Base-by-base conservation (phyloP, 495 filamentous ascomycete species). In the Staphylotrichum tortipilum region DNA sequence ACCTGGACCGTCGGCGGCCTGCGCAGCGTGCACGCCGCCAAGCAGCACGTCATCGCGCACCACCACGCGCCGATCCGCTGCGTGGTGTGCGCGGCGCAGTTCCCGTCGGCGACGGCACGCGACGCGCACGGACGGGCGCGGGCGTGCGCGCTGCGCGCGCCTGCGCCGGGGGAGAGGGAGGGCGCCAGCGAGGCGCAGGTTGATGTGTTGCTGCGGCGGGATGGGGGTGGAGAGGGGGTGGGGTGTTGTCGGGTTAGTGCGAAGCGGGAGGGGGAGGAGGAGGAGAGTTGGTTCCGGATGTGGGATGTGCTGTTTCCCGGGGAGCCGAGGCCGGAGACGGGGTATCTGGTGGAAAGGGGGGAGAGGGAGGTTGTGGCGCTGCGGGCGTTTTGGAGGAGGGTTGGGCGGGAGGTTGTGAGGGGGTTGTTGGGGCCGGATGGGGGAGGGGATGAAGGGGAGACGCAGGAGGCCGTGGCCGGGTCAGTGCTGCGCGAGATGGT, bases 11-110 rank as follows among this genome's bases (percentile, higher is more conserved):
- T 34, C 26, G 15, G 10, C 31, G 15, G 10, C 31, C 8, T 34
- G 7, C 8, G 24, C 29, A 26, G 12, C 29, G 11, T 17, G 24
- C 48, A 39, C 29, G 33, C 28, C 40, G 33, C 42, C 28, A 51
- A 44, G 14, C 48, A 51, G 40, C 48, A 51, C 38, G n/a, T 51
- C 48, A 51, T 51, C 19, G 30, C 44, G 17, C 36, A 51, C 21
- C 48, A 51, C 39, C 38, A 36, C 29, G 22, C 30, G 1, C 39
- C 39, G 10, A 14, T 30, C 14, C 28, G 18, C 23, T 51, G 48
- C 17, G 39, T 39, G 9, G 11, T 51, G 11, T 51, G 48, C 29
- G 22, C 18, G 7, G 7, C 48, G 3, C 11, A 12, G 14, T 51
- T 51, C 19, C 14, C 6, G 18, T 35, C 29, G 6, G 39, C 48